Percentiles rank a stretch among this genome's conserved stretches.
Evolutionary conservation across 306 rosid species (phyloP).

Genomic region (Fragaria vesca): DNA sequence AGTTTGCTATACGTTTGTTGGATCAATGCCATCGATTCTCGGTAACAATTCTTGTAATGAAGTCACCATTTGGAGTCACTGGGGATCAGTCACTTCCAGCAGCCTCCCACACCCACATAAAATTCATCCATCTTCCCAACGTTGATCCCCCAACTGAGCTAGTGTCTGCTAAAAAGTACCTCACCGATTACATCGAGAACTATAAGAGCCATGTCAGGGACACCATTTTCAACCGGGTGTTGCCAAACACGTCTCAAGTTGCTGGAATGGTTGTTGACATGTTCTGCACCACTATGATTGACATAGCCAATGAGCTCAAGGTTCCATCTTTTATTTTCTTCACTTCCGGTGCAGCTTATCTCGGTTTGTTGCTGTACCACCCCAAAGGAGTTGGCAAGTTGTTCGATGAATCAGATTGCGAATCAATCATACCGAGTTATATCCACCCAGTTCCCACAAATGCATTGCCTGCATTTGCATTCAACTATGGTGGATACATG

Average conservation of each 20-base stretch:
- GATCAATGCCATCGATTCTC: constrained; percentile 25
- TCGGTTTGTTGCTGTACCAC: constrained; percentile 22
- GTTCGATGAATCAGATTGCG: constrained; percentile 13
- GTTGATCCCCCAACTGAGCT: neutral
- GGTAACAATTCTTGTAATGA: constrained; percentile 19
- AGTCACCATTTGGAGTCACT: constrained; percentile 8
- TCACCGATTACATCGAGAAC: neutral
- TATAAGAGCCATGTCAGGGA: constrained; percentile 20
- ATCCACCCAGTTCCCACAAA: constrained; percentile 22
- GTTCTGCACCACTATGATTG: constrained; percentile 29
- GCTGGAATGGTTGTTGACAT: constrained; percentile 32
- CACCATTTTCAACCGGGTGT: neutral
- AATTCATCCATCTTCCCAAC: constrained; percentile 15
- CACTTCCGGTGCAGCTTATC: constrained; percentile 25
- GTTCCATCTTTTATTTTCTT: constrained; percentile 28
- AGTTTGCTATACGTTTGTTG: constrained; percentile 20
- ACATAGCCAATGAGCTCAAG: constrained; percentile 20
- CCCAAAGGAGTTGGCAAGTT: neutral
- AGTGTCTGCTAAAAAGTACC: constrained; percentile 3
- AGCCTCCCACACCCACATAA: constrained; percentile 8
- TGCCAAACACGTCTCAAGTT: neutral
- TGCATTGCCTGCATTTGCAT: constrained; percentile 17
- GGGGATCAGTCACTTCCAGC: neutral
- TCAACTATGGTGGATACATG: constrained; percentile 7
- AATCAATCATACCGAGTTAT: constrained; percentile 24